Evolutionary conservation across 257 asterid species (phyloP), one percentile per base, ranked within the genome.

Genomic region (Fraxinus quadrangulata): DNA sequence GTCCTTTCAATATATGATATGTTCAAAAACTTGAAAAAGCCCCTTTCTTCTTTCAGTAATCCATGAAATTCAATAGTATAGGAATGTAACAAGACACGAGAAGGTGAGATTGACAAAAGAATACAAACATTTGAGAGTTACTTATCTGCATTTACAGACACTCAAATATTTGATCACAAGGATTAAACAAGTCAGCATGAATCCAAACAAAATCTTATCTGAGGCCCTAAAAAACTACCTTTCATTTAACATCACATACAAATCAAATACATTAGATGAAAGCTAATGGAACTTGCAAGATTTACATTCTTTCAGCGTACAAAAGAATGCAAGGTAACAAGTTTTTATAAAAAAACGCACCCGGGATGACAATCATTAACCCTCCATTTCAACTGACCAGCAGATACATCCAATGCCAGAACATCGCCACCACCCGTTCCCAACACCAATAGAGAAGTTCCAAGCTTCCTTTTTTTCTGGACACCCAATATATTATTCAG

Each of bases 391-490:
- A 93, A 81, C 82, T 91, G 97, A 63, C 98, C 98, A 16, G 93
- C 93, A 77, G 93, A 75, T 24, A 93, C 96, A 80, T 95, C 98
- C 86, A 95, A 78, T 4, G 98, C 97, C 67, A 92, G 81, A 73
- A 93, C 92, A 87, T 95, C 99, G 2, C 99, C 98, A 37, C 97
- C 88, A 8, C 99, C 97, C 0, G 98, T 95, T 81, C 99, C 99
- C 83, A 95, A 81, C 80, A 95, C 81, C 87, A 95, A 78, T 17
- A 93, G 65, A 51, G 97, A 91, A 77, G 89, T 81, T 77, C 90
- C 91, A 72, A 93, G 93, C 90, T 95, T 93, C 89, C 98, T 87
- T 78, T 93, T 94, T 78, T 89, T 95, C 98, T 95, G 81, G 33
- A 78, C 24, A 74, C 42, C 59, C 36, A 24, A 63, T 0, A 63